Evolutionary conservation across 2,329 filamentous ascomycete genomes (phyloP), one percentile per base, ranked within the genome.

Genomic region (Sporothrix brasiliensis): DNA sequence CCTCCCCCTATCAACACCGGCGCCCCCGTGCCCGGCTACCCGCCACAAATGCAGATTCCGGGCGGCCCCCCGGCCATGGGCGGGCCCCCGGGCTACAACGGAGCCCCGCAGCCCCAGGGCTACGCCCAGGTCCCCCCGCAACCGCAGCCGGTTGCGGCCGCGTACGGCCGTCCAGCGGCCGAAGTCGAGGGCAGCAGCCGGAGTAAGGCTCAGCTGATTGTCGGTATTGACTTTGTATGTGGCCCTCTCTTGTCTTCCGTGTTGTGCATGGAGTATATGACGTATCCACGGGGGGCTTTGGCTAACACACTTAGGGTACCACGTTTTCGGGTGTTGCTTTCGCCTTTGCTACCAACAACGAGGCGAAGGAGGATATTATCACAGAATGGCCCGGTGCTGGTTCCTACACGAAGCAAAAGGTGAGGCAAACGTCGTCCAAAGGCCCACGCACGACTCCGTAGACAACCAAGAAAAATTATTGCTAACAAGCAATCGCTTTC

Each of bases 361-460:
- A 97, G 81, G 93, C 94, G 72, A 96, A 97, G 80, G 95, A 98
- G 81, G 94, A 98, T 80, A 98, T 98, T 77, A 99, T 99, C 77
- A 96, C 94, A 73, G 95, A 99, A 83, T 99, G 95, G 95, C 95
- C 95, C 34, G 95, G 95, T 76, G 94, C 95, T 49, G 95, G 95
- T 75, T 97, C 95, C 70, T 94, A 97, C 80, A 97, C 95, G 67
- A 98, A 98, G 83, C 95, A 99, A 83, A 99, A 99, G 91, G 94
- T 97, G 80, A 60, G 80, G 71, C 30, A 63, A 27, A 16, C 41
- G 4, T 44, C 58, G 58, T 47, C 56, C 4, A 7, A 63, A 21
- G 27, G 39, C 39, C 58, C 21, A 44, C 39, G 58, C 47, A 27
- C 58, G 11, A 16, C 58, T 2, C 13, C 56, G 9, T 14, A 11